phyloP scores from a whole-genome alignment of 2,329 filamentous ascomycete species.

The Pseudogymnoascus sp. region DNA sequence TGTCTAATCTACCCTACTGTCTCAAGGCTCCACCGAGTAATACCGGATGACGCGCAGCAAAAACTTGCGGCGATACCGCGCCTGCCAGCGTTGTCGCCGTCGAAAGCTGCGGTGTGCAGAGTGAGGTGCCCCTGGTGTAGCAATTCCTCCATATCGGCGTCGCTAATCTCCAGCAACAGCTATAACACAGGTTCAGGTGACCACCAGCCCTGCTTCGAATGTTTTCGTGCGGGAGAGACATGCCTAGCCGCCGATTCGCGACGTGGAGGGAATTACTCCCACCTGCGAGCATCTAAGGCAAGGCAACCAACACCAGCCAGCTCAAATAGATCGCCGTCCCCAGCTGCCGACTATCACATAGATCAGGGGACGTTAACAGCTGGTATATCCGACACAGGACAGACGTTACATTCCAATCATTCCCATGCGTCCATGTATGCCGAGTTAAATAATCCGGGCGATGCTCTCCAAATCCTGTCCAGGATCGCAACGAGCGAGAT shows the following conservation, averaged over 20 bases:
- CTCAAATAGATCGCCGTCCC: not conserved
- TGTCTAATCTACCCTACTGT: not conserved
- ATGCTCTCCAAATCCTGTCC: conserved; percentile 12
- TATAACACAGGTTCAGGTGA: not conserved
- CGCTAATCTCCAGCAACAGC: not conserved
- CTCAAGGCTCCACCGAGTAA: not conserved
- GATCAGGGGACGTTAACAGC: not conserved
- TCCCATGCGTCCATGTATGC: conserved; percentile 7
- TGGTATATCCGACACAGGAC: not conserved
- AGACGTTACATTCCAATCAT: not conserved
- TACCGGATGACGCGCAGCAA: not conserved
- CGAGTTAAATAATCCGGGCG: conserved; percentile 10
- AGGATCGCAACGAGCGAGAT: not conserved
- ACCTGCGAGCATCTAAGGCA: not conserved
- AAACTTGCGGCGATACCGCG: conserved; percentile 9
- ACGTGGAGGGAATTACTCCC: conserved; percentile 6
- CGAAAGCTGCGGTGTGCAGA: conserved; percentile 8
- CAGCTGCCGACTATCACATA: not conserved
- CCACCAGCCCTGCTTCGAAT: not conserved
- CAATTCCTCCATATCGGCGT: not conserved
- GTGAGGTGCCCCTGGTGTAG: not conserved
- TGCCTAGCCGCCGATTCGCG: conserved; percentile 2
- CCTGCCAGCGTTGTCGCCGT: conserved; percentile 12
- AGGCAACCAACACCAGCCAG: not conserved
- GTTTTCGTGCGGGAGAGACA: not conserved